Conservation (phyloP, 352 stramenopile species). For the Pythium sp. region DNA sequence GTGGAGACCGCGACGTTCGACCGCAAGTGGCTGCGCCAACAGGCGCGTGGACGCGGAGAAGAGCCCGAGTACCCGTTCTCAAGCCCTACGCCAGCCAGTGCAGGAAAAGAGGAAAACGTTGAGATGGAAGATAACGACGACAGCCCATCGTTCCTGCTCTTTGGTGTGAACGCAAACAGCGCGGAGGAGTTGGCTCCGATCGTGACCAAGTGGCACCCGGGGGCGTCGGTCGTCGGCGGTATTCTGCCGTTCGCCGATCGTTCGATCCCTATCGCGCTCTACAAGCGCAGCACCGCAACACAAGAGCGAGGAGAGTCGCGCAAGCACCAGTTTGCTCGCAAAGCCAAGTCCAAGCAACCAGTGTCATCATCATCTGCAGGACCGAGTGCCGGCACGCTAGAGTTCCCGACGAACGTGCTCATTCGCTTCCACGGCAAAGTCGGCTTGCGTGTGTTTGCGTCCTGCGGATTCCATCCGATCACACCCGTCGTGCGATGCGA, state of each 20-base stretch:
- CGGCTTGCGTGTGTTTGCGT: constrained; percentile 32
- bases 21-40: constrained; percentile 45
- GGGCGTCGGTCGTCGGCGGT: constrained; percentile 33
- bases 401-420: constrained; percentile 45
- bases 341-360: constrained; percentile 11
- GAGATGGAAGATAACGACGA: not conserved
- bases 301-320: not conserved
- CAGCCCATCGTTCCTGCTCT: constrained; percentile 49
- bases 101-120: not conserved
- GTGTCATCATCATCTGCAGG: not conserved
- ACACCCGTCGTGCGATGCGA: constrained; percentile 44
- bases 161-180: constrained; percentile 50
- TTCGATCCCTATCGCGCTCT: constrained; percentile 32
- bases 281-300: not conserved
- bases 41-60: constrained; percentile 27
- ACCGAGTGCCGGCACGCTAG: constrained; percentile 9
- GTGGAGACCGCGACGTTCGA: constrained; percentile 50
- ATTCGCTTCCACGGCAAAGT: constrained; percentile 38
- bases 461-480: constrained; percentile 40
- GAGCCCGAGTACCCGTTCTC: constrained; percentile 38
- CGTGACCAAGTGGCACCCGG: constrained; percentile 36
- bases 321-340: constrained; percentile 8
- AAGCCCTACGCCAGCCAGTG: not conserved
- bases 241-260: constrained; percentile 39
- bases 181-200: constrained; percentile 35